Conservation (phyloP, 495 filamentous ascomycete genomes). For the Podospora fimiseda region DNA sequence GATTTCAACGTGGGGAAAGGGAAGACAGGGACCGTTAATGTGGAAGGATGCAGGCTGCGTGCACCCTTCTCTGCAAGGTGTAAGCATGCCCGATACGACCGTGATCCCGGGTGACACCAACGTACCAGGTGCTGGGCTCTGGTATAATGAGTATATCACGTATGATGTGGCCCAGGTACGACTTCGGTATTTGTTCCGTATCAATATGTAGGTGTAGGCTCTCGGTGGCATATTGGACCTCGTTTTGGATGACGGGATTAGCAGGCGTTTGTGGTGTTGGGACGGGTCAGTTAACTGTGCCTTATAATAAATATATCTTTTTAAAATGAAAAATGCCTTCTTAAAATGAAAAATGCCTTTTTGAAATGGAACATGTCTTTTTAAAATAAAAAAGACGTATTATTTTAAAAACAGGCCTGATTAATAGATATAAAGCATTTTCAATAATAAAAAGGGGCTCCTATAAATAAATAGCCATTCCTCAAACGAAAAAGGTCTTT, state of each 20-base stretch:
- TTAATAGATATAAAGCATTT: too few relatives aligned
- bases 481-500: too few relatives aligned
- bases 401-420: too few relatives aligned
- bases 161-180: conserved; percentile 76
- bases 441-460: too few relatives aligned
- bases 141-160: conserved; percentile 69
- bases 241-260: neutral
- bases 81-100: conserved; percentile 54
- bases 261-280: neutral
- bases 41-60: conserved; percentile 75
- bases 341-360: too few relatives aligned
- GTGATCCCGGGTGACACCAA: conserved; percentile 33
- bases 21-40: conserved; percentile 48
- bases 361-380: too few relatives aligned
- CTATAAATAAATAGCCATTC: too few relatives aligned
- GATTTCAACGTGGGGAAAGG: conserved; percentile 61
- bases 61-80: conserved; percentile 54
- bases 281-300: too few relatives aligned
- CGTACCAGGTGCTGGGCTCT: conserved; percentile 29
- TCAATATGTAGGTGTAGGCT: conserved; percentile 41
- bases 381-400: too few relatives aligned
- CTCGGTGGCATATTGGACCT: neutral
- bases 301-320: too few relatives aligned
- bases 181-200: conserved; percentile 68
- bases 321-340: too few relatives aligned